These are phyloP conservation scores for Aotearoamyces nothofagi DNA, from an alignment of 2,329 filamentous ascomycete species.

Conservation along the genomic window DNA sequence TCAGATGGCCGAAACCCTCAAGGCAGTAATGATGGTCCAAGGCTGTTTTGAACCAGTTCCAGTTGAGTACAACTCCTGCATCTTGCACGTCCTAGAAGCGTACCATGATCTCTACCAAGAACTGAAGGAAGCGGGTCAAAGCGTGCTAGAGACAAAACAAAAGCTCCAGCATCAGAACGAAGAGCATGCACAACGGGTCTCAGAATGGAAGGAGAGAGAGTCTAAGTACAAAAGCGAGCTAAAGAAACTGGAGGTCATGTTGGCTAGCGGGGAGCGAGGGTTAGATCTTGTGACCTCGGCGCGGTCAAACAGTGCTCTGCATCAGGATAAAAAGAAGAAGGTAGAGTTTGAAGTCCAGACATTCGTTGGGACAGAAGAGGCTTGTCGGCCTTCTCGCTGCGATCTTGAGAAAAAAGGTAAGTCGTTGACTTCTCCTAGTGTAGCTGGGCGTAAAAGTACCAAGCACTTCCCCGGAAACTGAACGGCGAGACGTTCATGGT, in stretches of 20 bases:
- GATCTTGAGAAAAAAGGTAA: no score
- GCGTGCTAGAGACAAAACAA: neutral
- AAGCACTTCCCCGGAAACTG: no score
- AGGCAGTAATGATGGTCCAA: conserved; percentile 19
- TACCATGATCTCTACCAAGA: conserved; percentile 13
- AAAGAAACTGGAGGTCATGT: conserved; percentile 17
- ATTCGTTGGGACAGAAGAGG: no score
- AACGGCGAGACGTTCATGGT: no score
- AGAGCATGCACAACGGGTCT: neutral
- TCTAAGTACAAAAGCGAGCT: conserved; percentile 16
- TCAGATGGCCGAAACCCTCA: conserved; percentile 17
- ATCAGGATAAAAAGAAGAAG: no score
- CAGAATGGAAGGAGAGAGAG: conserved; percentile 1
- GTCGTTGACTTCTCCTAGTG: no score
- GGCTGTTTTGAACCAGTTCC: conserved; percentile 12
- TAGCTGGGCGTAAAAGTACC: no score
- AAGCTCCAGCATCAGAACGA: neutral
- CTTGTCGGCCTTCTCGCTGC: no score
- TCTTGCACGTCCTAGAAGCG: conserved; percentile 17
- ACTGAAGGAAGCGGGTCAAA: conserved; percentile 3
- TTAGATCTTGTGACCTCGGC: conserved; percentile 16
- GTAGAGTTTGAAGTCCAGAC: no score
- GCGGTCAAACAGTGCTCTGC: conserved; percentile 15
- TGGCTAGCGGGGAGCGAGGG: conserved; percentile 15
- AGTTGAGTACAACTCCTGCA: conserved; percentile 16